phyloP scores from a whole-genome alignment of 306 rosid genomes.

The Fagus crenata region DNA sequence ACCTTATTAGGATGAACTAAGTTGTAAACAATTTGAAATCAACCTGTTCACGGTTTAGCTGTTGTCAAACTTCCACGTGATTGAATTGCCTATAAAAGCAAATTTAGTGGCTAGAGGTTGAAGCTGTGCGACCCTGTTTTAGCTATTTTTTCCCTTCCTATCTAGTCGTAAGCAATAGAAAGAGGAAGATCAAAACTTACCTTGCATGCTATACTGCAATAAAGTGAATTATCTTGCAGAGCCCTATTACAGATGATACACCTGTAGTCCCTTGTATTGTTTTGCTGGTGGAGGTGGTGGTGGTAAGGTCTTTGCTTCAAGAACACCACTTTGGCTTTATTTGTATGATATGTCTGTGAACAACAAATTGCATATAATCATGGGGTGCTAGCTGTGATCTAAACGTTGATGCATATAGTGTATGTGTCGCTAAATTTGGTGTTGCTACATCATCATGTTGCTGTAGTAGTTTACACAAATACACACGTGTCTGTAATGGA shows the following conservation, averaged over 20 bases:
- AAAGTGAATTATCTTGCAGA: constrained; percentile 32
- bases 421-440: not conserved
- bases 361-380: not conserved
- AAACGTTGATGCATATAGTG: too few relatives aligned
- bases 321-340: constrained; percentile 36
- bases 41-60: too few relatives aligned
- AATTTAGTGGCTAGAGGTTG: not conserved
- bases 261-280: constrained; percentile 8
- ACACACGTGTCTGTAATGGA: too few relatives aligned
- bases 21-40: too few relatives aligned
- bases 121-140: not conserved
- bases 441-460: not conserved
- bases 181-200: constrained; percentile 1
- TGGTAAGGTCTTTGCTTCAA: constrained; percentile 28
- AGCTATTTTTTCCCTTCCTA: not conserved
- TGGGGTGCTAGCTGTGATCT: too few relatives aligned
- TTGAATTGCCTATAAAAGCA: not conserved
- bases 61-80: too few relatives aligned
- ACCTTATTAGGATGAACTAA: too few relatives aligned
- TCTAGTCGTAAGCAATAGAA: not conserved
- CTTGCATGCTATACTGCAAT: constrained; percentile 39
- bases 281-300: constrained; percentile 7
- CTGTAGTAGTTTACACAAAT: not conserved
- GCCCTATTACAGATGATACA: constrained; percentile 28
- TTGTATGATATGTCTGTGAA: constrained; percentile 35